These are phyloP conservation scores for Mastigamoeba balamuthi DNA, from an alignment of 78 protist genomes.

Conservation along the genomic window DNA sequence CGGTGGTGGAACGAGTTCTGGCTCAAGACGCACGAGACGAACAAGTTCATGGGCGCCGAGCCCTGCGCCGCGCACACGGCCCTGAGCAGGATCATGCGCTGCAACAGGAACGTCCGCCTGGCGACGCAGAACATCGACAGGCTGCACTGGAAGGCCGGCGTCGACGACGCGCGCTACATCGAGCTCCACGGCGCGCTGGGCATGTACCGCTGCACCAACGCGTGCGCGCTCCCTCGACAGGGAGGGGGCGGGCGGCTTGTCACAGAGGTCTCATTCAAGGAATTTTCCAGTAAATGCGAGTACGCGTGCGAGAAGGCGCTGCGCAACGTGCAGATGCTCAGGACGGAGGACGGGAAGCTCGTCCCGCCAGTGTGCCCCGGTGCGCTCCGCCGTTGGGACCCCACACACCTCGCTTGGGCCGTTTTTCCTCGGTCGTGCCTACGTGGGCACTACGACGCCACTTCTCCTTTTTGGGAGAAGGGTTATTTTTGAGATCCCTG, in stretches of 20 bases:
- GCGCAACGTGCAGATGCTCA: background rate
- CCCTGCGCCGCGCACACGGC: background rate
- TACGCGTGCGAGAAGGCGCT: background rate
- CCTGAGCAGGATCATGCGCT: background rate
- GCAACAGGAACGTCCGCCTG: background rate
- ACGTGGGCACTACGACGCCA: background rate
- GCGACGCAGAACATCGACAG: background rate
- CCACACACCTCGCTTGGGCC: too few species aligned
- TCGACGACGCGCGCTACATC: background rate
- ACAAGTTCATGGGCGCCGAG: background rate
- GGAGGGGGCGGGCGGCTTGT: too few species aligned
- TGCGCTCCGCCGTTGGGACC: too few species aligned
- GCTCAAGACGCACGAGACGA: background rate
- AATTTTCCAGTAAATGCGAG: background rate
- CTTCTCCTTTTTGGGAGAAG: too few species aligned
- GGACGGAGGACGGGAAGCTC: background rate
- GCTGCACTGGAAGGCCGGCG: background rate
- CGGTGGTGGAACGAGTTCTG: background rate
- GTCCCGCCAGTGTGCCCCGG: background rate
- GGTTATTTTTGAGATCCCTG: too few species aligned
- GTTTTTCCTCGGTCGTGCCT: background rate
- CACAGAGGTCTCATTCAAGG: background rate
- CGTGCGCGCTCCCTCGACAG: background rate
- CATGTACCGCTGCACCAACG: background rate
- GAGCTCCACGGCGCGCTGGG: background rate